Evolutionary conservation across 768 basidiomycete species (phyloP), one percentile per base, ranked within the genome.

Genomic region (Pisolithus tinctorius): DNA sequence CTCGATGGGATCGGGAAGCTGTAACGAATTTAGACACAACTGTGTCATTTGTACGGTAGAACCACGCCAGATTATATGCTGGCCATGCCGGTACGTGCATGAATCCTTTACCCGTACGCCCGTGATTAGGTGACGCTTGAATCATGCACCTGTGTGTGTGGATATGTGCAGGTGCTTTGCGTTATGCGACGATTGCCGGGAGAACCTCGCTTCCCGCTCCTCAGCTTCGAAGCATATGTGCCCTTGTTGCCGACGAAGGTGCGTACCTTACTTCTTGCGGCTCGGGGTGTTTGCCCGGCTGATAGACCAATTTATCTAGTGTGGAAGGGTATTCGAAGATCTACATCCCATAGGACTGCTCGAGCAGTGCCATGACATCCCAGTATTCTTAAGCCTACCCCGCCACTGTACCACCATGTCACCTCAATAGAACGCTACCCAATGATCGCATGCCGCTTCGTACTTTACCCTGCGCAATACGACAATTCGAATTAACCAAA

Each of bases 41-140:
- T 90, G 88, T 60, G 86, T 90, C 5, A 76, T 90, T 45, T 90
- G 87, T 58, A 86, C 81, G 26, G 70, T 70, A n/a, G 83, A 83
- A 51, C 69, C 75, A 26, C 70, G 87, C 45, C 80, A 85, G 60
- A 77, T 90, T 51, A 86, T 90, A 47, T 89, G 86, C 59, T 90
- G 87, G 87, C 87, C 87, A n/a, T 89, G 87, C 63, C 78, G 87
- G 84, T 86, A 51, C 60, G 77, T 61, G 47, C n/a, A 8, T 17
- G 3, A 39, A 27, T 44, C 37, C 16, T 23, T 45, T 45, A 9
- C 2, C 9, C 14, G 4, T 40, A 17, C 17, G 43, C 45, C 39
- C 31, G 11, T 37, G n/a, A 10, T 17, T 20, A 6, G 49, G 52
- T 45, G 52, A 45, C 29, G 30, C 30, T 29, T n/a, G 29, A 34